Evolutionary conservation across 2,329 filamentous ascomycete species (phyloP).

Genomic region (Pyricularia sp.): DNA sequence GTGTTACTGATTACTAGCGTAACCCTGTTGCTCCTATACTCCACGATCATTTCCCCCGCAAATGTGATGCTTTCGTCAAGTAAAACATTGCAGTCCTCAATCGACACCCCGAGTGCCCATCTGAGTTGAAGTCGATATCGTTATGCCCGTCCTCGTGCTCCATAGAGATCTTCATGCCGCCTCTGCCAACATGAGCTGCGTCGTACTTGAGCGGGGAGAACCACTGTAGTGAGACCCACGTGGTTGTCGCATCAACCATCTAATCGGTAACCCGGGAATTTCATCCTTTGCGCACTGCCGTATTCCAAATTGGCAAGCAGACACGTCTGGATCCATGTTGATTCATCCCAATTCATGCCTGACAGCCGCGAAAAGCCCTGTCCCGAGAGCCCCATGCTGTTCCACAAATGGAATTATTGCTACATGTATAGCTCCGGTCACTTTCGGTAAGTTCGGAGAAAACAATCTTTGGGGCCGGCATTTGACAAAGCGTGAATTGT

Average conservation of each 20-base stretch:
- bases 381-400: not conserved
- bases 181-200: not conserved
- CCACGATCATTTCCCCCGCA: too few species aligned
- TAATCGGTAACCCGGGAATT: not conserved
- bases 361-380: not conserved
- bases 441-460: not conserved
- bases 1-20: too few species aligned
- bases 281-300: not conserved
- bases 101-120: not conserved
- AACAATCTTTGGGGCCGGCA: not conserved
- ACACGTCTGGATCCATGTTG: not conserved
- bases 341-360: not conserved
- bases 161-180: not conserved
- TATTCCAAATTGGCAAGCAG: not conserved
- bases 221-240: not conserved
- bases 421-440: not conserved
- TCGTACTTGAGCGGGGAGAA: not conserved
- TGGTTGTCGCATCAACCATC: not conserved
- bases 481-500: not conserved
- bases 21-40: too few species aligned
- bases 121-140: not conserved
- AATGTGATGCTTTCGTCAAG: not conserved
- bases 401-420: not conserved
- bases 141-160: not conserved
- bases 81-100: not conserved